These are phyloP conservation scores for Tetrapyrgos nigripes DNA, from an alignment of 1,284 basidiomycete species.

Conservation along the genomic window DNA sequence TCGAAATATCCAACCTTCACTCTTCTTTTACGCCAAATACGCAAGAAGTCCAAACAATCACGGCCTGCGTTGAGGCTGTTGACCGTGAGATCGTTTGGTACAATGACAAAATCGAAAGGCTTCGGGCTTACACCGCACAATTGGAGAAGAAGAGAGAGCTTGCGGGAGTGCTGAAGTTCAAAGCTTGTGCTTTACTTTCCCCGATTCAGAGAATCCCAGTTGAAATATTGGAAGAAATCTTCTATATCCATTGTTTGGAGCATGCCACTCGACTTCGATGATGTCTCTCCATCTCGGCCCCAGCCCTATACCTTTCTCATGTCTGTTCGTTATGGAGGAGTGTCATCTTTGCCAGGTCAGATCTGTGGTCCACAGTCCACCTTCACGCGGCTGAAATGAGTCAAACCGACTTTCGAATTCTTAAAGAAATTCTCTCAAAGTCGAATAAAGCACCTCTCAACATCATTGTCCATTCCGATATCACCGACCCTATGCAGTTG, in stretches of 20 bases:
- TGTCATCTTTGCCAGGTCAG: not conserved
- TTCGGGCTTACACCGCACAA: not conserved
- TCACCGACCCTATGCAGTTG: not conserved
- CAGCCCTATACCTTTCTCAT: not conserved
- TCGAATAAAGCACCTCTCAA: not conserved
- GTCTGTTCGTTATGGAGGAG: not conserved
- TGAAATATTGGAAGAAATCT: not conserved
- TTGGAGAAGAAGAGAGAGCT: not conserved
- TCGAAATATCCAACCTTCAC: not conserved
- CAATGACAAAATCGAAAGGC: not conserved
- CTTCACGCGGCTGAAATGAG: not conserved
- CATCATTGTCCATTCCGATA: not conserved
- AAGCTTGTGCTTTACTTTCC: not conserved
- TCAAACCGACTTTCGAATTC: not conserved
- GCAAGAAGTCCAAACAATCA: not conserved
- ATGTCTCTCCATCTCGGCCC: not conserved
- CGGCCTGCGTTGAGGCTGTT: not conserved
- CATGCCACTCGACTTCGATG: not conserved
- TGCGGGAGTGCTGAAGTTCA: not conserved
- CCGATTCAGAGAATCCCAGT: not conserved
- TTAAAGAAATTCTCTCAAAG: not conserved
- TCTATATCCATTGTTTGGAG: not conserved
- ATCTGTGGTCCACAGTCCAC: not conserved
- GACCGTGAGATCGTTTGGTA: not conserved
- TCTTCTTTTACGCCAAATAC: not conserved